Percentiles rank a stretch among this genome's conserved stretches.
Conservation (phyloP, 805 yeast species). For the fission yeast (Schizosaccharomyces pombe) region DNA sequence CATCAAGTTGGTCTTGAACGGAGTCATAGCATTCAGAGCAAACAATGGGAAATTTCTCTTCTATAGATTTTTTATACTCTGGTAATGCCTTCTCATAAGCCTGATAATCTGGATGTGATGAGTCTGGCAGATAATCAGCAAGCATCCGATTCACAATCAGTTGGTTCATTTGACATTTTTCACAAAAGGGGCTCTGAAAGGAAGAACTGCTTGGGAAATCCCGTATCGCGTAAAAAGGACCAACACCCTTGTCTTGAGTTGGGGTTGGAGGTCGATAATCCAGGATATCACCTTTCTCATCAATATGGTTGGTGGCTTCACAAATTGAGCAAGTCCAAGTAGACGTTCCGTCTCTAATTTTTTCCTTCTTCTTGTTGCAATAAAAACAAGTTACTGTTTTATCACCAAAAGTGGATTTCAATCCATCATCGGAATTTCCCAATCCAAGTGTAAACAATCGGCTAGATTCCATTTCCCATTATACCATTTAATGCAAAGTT, state of each 20-base stretch:
- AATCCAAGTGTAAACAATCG: no score
- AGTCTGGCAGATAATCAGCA: constrained; percentile 8
- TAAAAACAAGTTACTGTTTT: no score
- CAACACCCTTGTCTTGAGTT: not conserved
- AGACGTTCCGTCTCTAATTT: not conserved
- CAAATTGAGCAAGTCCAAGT: constrained; percentile 5
- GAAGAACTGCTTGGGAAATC: no score
- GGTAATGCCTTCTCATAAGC: constrained; percentile 2
- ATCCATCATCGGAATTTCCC: no score
- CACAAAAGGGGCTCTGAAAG: constrained; percentile 8
- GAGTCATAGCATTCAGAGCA: constrained; percentile 6
- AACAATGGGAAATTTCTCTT: constrained; percentile 7
- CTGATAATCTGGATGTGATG: constrained; percentile 7
- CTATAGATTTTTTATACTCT: constrained; percentile 6
- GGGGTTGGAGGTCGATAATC: not conserved
- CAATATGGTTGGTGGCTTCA: constrained; percentile 4
- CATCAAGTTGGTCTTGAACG: constrained; percentile 6
- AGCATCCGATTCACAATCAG: constrained; percentile 4
- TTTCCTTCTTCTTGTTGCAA: not conserved
- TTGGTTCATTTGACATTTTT: constrained; percentile 7
- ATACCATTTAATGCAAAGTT: no score
- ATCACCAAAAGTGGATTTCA: no score
- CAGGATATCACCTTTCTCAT: not conserved
- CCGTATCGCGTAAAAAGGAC: no score
- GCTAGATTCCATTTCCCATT: no score